Percentiles rank a stretch among this genome's conserved stretches.
phyloP scores from a whole-genome alignment of 768 basidiomycete species.

The Cystofilobasidium macerans region DNA sequence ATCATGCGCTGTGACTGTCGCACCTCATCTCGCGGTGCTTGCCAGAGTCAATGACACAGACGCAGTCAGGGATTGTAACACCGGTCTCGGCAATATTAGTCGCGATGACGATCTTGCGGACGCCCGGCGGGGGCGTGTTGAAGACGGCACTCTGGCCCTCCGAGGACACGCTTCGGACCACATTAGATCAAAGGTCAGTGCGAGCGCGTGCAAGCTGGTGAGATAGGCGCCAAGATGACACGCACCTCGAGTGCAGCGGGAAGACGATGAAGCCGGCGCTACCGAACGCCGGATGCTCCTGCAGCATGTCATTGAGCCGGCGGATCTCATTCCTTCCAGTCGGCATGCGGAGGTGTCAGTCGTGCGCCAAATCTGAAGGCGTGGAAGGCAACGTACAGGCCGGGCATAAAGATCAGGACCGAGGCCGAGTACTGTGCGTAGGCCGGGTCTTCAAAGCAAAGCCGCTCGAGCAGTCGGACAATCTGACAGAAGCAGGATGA shows the following conservation, averaged over 20 bases:
- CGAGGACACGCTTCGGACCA: conserved; percentile 50
- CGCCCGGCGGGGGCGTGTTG: conserved; percentile 64
- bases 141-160: conserved; percentile 87
- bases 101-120: conserved; percentile 84
- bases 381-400: conserved; percentile 42
- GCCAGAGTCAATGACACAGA: conserved; percentile 88
- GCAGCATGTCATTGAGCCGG: conserved; percentile 66
- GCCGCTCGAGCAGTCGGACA: conserved; percentile 62
- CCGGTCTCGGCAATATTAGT: conserved; percentile 92
- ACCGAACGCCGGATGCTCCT: conserved; percentile 65
- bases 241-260: conserved; percentile 69
- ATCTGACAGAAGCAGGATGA: conserved; percentile 40
- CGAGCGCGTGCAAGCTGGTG: too few relatives aligned
- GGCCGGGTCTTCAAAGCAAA: conserved; percentile 58
- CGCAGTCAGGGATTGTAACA: conserved; percentile 91
- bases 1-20: conserved; percentile 15
- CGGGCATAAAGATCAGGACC: conserved; percentile 85
- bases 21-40: conserved; percentile 90
- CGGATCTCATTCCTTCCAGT: conserved; percentile 61
- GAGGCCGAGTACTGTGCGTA: conserved; percentile 59
- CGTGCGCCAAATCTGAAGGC: not conserved
- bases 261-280: conserved; percentile 58
- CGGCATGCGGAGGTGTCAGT: not conserved
- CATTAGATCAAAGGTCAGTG: not conserved
- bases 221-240: not conserved